Conservation (phyloP, 805 yeast species). For the Cyberlindnera euphorbiiphila region DNA sequence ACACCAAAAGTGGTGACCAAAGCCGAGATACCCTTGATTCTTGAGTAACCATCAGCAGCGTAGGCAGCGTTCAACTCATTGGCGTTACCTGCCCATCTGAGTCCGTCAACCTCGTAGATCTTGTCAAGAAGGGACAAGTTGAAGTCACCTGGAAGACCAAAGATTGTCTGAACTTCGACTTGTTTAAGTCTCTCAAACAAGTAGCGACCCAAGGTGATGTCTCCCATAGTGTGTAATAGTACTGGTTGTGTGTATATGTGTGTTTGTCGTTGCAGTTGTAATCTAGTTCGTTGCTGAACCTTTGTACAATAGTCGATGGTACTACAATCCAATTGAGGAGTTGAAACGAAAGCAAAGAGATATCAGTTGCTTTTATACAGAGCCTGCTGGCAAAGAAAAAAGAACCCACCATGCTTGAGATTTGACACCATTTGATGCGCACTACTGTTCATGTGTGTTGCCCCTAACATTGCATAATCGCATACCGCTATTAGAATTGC, state of each 20-base stretch:
- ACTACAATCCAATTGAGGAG: too few relatives aligned
- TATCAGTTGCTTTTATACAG: conserved; percentile 1
- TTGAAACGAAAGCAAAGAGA: neutral
- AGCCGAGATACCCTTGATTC: conserved; percentile 73
- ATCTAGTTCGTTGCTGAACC: conserved; percentile 1
- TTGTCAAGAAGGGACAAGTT: conserved; percentile 69
- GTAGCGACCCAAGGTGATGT: conserved; percentile 69
- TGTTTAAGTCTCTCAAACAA: conserved; percentile 76
- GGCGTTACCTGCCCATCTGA: conserved; percentile 90
- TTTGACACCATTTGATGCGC: conserved; percentile 21
- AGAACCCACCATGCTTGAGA: neutral
- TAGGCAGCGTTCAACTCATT: conserved; percentile 87
- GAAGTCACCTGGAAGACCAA: conserved; percentile 83
- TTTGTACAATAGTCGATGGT: too few relatives aligned
- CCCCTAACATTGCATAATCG: conserved; percentile 20
- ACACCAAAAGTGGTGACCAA: conserved; percentile 86
- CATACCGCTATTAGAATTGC: conserved; percentile 17
- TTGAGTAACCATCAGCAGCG: conserved; percentile 85
- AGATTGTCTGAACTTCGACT: conserved; percentile 64
- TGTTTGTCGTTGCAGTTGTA: conserved; percentile 6
- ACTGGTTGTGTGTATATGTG: conserved; percentile 5
- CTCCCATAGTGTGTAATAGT: conserved; percentile 20
- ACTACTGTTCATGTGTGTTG: conserved; percentile 5
- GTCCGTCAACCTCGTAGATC: conserved; percentile 66
- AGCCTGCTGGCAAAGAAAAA: too few relatives aligned